These are phyloP conservation scores for Venturia pyrina DNA, from an alignment of 2,329 filamentous ascomycete species.

Conservation along the genomic window DNA sequence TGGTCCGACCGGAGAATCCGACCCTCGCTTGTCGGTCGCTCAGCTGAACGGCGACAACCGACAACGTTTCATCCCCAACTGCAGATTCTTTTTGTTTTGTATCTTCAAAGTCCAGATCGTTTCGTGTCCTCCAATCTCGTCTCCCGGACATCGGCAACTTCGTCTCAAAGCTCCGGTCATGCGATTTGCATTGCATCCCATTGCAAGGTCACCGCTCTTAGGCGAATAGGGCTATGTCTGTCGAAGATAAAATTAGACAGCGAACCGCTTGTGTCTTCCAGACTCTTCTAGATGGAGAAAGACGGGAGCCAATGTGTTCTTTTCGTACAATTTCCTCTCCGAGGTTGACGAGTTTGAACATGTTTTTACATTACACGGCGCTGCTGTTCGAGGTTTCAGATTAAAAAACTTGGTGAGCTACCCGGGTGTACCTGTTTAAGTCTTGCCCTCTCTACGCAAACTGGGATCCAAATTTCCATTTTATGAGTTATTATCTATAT, in stretches of 20 bases:
- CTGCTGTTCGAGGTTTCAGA: background rate
- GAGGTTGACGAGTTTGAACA: background rate
- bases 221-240: background rate
- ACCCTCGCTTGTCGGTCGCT: background rate
- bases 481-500: constrained; percentile 2
- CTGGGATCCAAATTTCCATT: background rate
- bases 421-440: background rate
- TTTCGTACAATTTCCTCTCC: background rate
- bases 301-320: background rate
- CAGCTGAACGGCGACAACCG: background rate
- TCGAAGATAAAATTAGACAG: background rate
- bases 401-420: background rate
- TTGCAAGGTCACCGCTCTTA: background rate
- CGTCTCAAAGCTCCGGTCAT: background rate
- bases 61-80: background rate
- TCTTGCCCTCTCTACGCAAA: background rate
- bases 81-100: background rate
- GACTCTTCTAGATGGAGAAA: background rate
- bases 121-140: background rate
- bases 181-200: background rate
- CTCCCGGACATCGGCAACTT: background rate
- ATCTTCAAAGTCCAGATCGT: too few species aligned
- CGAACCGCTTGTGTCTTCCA: background rate
- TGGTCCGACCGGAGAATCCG: background rate
- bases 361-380: background rate